These are phyloP conservation scores for Hypoxylon rickii DNA, from an alignment of 495 filamentous ascomycete species.

Conservation along the genomic window DNA sequence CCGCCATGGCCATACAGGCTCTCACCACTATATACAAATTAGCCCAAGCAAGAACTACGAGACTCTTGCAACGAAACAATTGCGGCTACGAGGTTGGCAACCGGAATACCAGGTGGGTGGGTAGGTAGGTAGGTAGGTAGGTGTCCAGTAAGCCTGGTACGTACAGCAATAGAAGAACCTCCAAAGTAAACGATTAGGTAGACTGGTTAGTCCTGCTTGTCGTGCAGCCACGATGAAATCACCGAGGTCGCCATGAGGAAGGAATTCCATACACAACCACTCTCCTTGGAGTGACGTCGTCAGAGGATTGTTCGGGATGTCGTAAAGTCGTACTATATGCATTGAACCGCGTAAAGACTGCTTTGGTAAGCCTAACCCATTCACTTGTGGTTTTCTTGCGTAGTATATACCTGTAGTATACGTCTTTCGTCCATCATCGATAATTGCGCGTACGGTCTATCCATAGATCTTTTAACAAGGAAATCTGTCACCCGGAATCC, in stretches of 20 bases:
- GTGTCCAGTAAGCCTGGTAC: neutral
- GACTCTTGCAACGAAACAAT: neutral
- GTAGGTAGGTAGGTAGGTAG: no score
- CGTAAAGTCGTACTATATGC: slow-evolving; percentile 5
- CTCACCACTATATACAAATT: slow-evolving; percentile 13
- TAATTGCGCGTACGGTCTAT: neutral
- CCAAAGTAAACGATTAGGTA: slow-evolving; percentile 24
- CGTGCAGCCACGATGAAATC: neutral
- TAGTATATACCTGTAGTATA: neutral
- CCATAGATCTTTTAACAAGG: neutral
- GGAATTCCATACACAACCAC: slow-evolving; percentile 13
- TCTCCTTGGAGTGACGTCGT: neutral
- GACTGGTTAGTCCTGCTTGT: neutral
- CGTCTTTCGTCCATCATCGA: no score
- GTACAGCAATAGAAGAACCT: slow-evolving; percentile 25
- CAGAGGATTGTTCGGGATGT: slow-evolving; percentile 1
- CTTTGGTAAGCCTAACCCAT: neutral
- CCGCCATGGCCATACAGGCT: slow-evolving; percentile 14
- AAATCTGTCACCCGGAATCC: neutral
- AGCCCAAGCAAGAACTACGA: neutral
- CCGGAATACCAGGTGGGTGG: no score
- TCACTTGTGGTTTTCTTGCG: neutral
- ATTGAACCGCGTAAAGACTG: slow-evolving; percentile 7
- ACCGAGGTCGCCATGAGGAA: neutral
- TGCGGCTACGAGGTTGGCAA: neutral